These are phyloP conservation scores for Herpetomonas tarakana DNA, from an alignment of 208 protist genomes.

Conservation along the genomic window DNA sequence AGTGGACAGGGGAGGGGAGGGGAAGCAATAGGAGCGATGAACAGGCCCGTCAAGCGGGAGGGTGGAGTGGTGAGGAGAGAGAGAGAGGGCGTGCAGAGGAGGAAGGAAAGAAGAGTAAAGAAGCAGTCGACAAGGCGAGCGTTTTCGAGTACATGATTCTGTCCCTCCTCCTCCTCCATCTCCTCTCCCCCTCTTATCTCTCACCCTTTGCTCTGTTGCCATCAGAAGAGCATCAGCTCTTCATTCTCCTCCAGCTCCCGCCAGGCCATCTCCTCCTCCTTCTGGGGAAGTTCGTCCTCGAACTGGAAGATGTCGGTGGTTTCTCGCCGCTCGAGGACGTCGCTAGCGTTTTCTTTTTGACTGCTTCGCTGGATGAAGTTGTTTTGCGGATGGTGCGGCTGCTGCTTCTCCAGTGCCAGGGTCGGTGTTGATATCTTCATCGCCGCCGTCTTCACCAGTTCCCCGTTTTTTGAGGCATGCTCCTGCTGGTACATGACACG, in stretches of 20 bases:
- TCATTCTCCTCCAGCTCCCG: conserved; percentile 7
- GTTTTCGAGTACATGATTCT: too few species aligned
- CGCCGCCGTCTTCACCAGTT: background rate
- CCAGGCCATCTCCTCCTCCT: conserved; percentile 2
- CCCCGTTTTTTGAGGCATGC: conserved; percentile 1
- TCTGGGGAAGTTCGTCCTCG: background rate
- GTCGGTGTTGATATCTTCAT: background rate
- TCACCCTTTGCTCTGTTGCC: background rate
- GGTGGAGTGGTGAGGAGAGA: too few species aligned
- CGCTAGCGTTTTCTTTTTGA: too few species aligned
- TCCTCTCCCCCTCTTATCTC: background rate
- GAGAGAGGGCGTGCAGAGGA: too few species aligned
- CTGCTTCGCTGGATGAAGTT: too few species aligned
- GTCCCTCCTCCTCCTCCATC: too few species aligned
- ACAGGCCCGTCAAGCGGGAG: too few species aligned
- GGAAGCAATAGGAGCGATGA: too few species aligned
- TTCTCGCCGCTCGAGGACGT: background rate
- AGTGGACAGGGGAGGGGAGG: too few species aligned
- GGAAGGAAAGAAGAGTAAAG: too few species aligned
- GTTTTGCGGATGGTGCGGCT: background rate
- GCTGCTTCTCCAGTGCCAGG: background rate
- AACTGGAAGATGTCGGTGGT: background rate
- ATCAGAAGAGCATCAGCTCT: conserved; percentile 2
- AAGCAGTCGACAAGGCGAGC: too few species aligned
- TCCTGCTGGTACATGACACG: conserved; percentile 58